These are phyloP conservation scores for Dryas octopetala DNA, from an alignment of 306 rosid species.

Conservation along the genomic window DNA sequence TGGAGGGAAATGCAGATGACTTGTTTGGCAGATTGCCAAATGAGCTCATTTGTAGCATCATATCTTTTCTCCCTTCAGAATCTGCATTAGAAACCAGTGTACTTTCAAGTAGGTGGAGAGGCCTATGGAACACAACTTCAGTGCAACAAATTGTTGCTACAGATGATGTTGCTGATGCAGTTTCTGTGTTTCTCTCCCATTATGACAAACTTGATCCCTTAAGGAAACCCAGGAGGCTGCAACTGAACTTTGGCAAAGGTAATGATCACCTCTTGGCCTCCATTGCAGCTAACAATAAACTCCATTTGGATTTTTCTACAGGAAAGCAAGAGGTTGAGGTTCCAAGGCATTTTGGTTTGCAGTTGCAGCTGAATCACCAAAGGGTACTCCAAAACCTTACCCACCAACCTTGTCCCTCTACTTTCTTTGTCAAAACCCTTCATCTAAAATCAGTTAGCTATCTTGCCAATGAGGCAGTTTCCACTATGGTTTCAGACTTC, in stretches of 20 bases:
- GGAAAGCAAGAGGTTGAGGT: conserved; percentile 23
- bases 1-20: conserved; percentile 10
- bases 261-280: conserved; percentile 40
- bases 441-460: conserved; percentile 55
- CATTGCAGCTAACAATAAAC: conserved; percentile 49
- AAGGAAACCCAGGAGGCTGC: conserved; percentile 56
- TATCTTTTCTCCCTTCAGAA: conserved; percentile 67
- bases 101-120: conserved; percentile 66
- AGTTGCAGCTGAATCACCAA: conserved; percentile 35
- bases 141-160: conserved; percentile 33
- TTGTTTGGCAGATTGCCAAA: conserved; percentile 34
- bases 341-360: conserved; percentile 38
- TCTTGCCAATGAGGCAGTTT: conserved; percentile 44
- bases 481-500: conserved; percentile 50
- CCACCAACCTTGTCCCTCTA: conserved; percentile 28
- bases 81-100: conserved; percentile 58
- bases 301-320: conserved; percentile 52
- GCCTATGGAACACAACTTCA: conserved; percentile 51
- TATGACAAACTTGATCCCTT: conserved; percentile 54
- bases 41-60: conserved; percentile 51
- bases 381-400: conserved; percentile 4
- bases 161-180: conserved; percentile 32
- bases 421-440: conserved; percentile 56
- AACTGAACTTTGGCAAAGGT: conserved; percentile 41
- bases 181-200: conserved; percentile 34